Evolutionary conservation across 805 yeast genomes (phyloP), one percentile per base, ranked within the genome.

Genomic region (Yarrowia deformans): DNA sequence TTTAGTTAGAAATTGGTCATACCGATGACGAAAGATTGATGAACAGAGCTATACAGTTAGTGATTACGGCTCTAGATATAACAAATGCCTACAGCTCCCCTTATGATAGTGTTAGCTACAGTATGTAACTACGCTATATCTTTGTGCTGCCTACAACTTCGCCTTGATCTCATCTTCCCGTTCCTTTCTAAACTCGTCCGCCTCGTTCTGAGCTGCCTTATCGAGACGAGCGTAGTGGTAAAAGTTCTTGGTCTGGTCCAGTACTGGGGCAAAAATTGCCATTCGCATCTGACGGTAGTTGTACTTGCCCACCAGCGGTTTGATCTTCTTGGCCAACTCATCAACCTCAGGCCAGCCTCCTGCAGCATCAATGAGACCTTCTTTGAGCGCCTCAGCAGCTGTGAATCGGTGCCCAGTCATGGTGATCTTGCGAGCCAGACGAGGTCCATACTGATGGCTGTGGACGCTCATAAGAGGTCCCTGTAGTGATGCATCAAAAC

Each of bases 401-500:
- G 77, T 58, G 71, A 77, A 79, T 39, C 82, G 70, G 39, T 77
- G 76, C 7, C 78, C 82, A n/a, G 76, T 76, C 39, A 78, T 69
- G 23, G 74, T 74, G 48, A 77, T 75, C 66, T 74, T 73, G 40
- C 76, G 77, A 43, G 77, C 72, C 3, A 72, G 52, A 50, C 60
- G 71, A 13, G 73, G 69, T 12, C 81, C 79, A 19, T 71, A 73
- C 56, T 77, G 75, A 58, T 70, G 74, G 48, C 75, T 70, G 72
- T 79, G 75, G 8, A 79, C 74, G 13, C 75, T 71, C 73, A 79
- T 73, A 76, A 80, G 73, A 14, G 81, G 78, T 1, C 77, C 73
- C 48, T 73, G 73, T 34, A 79, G 72, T 29, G 79, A 78, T 2
- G 82, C 79, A 23, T 81, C 81, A 68, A 79, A 79, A 67, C 73